Evolutionary conservation across 257 asterid genomes (phyloP).

Genomic region (Gentiana dahurica): DNA sequence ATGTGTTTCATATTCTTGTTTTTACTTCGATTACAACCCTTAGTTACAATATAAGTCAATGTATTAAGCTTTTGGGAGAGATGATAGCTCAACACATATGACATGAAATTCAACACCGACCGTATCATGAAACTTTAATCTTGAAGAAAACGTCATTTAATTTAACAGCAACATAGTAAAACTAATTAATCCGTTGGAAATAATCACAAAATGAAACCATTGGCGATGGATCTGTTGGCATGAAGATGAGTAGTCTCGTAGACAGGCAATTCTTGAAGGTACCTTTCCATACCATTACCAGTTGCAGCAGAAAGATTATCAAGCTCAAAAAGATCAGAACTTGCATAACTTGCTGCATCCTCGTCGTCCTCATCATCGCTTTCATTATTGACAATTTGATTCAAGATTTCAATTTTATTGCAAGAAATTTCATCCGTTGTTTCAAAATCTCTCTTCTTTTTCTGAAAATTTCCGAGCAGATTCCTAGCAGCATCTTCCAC

Average conservation of each 20-base stretch:
- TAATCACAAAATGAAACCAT: slow-evolving; percentile 43
- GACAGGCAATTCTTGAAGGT: slow-evolving; percentile 64
- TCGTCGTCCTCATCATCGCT: slow-evolving; percentile 38
- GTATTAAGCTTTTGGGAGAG: too few species aligned
- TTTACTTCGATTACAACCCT: too few species aligned
- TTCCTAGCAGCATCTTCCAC: slow-evolving; percentile 60
- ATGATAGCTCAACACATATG: too few species aligned
- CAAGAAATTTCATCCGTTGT: slow-evolving; percentile 8
- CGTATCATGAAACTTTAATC: too few species aligned
- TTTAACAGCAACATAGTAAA: too few species aligned
- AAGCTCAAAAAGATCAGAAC: slow-evolving; percentile 81
- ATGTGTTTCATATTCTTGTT: too few species aligned
- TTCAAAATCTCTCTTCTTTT: slow-evolving; percentile 10
- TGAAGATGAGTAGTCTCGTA: slow-evolving; percentile 63
- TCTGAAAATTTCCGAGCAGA: slow-evolving; percentile 48
- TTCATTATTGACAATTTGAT: slow-evolving; percentile 6
- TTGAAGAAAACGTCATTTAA: too few species aligned
- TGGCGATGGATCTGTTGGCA: slow-evolving; percentile 43
- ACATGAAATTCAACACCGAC: too few species aligned
- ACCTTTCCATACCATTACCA: slow-evolving; percentile 68
- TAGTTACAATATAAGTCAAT: too few species aligned
- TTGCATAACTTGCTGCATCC: slow-evolving; percentile 60
- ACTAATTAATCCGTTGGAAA: too few species aligned
- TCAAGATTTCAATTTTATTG: slow-evolving; percentile 12
- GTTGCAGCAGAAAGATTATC: slow-evolving; percentile 70